These are phyloP conservation scores for Macrophomina phaseolina DNA, from an alignment of 2,329 filamentous ascomycete species.

Conservation along the genomic window DNA sequence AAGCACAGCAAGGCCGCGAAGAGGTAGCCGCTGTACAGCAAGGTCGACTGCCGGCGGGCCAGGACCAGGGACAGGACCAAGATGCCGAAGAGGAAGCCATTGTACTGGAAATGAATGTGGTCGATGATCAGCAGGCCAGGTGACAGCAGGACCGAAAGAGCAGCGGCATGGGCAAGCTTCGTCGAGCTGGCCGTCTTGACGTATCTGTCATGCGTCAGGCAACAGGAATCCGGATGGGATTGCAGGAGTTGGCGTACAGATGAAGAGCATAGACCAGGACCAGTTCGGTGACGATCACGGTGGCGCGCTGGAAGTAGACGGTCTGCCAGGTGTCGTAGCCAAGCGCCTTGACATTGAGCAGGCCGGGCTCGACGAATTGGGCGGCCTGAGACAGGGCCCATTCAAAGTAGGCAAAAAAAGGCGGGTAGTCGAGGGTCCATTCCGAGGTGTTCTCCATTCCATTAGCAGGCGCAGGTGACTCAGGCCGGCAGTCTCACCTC, in stretches of 20 bases:
- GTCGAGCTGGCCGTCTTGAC: constrained; percentile 76
- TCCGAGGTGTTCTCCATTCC: constrained; percentile 78
- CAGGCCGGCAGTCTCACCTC: constrained; percentile 60
- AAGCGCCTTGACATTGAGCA: constrained; percentile 82
- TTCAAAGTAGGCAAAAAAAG: constrained; percentile 97
- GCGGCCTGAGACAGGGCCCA: constrained; percentile 87
- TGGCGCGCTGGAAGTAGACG: constrained; percentile 88
- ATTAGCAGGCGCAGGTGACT: constrained; percentile 28
- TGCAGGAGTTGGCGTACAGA: constrained; percentile 57
- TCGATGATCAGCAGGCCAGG: constrained; percentile 96
- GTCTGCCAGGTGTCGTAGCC: constrained; percentile 92
- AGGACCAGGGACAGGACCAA: constrained; percentile 85
- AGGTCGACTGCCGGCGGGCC: constrained; percentile 74
- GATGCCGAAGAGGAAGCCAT: constrained; percentile 93
- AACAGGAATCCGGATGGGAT: constrained; percentile 4
- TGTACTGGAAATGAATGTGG: constrained; percentile 99
- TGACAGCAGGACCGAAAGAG: constrained; percentile 87
- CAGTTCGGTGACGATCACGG: constrained; percentile 84
- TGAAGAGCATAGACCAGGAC: constrained; percentile 83
- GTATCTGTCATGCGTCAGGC: constrained; percentile 60
- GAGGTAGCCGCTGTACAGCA: constrained; percentile 78
- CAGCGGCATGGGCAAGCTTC: constrained; percentile 80
- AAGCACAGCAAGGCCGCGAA: constrained; percentile 89
- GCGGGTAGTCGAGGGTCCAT: constrained; percentile 99
- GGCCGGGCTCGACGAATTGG: constrained; percentile 74